Base-by-base conservation (phyloP, 2,329 filamentous ascomycete species). In the Elsinoe australis region DNA sequence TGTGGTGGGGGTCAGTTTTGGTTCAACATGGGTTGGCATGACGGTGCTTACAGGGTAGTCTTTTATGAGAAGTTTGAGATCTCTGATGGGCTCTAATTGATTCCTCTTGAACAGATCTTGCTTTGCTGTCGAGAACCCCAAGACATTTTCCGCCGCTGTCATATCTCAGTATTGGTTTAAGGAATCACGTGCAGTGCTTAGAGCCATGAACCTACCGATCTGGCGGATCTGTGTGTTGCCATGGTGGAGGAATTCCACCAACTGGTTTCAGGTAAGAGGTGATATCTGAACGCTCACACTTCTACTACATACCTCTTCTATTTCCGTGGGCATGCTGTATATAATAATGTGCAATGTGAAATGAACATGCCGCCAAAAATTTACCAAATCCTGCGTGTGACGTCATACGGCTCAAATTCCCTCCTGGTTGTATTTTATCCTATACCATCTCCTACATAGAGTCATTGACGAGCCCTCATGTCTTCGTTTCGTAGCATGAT, bases 231-330 rank as follows among this genome's bases (percentile, higher is more conserved):
- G 85, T 33, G 87, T 87, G 64, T 94, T 95, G 52, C 86, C 86
- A 69, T 94, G 84, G 66, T 86, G 84, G 51, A 96, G 85, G 68
- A 96, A 95, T 64, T 88, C 87, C 53, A 95, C 87, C 47, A 95
- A 80, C 87, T 94, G 57, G 39, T 22, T 31, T 6, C 5, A 21
- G 9, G 17, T 31, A 24, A 54, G 53, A 47, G 44, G 32, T 38
- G 5, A 18, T 14, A 7, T 2, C 10, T 15, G 24, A 3, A 6
- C 7, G 36, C 36, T 21, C 26, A 7, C 49, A 2, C 19, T 24
- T 5, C 5, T 17, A 17, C 15, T 26, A 34, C 22, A 53, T 52
- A 71, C 69, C 54, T 74, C 71, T 63, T 74, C 71, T 44, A 74
- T 58, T 63, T 73, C 70, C 34, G 69, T 71, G 34, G 71, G 68